Evolutionary conservation across 2,329 filamentous ascomycete species (phyloP).

Genomic region (Colletotrichum shisoi): DNA sequence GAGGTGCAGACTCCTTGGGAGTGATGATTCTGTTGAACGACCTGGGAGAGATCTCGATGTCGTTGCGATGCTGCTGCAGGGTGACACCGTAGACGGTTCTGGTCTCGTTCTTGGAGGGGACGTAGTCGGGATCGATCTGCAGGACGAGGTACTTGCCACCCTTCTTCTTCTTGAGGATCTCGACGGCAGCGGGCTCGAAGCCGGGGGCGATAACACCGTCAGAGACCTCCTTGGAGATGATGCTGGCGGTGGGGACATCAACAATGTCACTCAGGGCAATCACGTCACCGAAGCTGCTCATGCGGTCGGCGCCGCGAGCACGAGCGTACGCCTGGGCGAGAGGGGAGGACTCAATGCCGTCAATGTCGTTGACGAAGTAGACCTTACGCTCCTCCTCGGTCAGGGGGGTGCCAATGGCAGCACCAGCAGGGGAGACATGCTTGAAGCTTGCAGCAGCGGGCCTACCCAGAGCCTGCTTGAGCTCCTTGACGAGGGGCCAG

Average conservation of each 20-base stretch:
- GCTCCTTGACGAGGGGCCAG: slow-evolving; percentile 96
- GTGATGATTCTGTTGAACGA: slow-evolving; percentile 88
- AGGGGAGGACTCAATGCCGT: slow-evolving; percentile 82
- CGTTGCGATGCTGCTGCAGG: slow-evolving; percentile 90
- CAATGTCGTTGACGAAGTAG: slow-evolving; percentile 97
- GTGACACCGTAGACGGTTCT: slow-evolving; percentile 90
- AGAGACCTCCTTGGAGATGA: slow-evolving; percentile 97
- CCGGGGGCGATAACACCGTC: slow-evolving; percentile 94
- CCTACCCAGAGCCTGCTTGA: slow-evolving; percentile 85
- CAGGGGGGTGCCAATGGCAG: slow-evolving; percentile 89
- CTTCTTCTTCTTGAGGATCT: slow-evolving; percentile 97
- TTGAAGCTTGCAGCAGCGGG: slow-evolving; percentile 98
- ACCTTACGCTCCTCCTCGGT: slow-evolving; percentile 91
- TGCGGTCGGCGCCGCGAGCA: slow-evolving; percentile 93
- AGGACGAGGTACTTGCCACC: slow-evolving; percentile 95
- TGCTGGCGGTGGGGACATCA: slow-evolving; percentile 92
- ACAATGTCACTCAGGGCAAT: slow-evolving; percentile 92
- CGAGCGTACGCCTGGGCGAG: slow-evolving; percentile 96
- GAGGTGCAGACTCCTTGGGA: slow-evolving; percentile 75
- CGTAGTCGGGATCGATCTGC: slow-evolving; percentile 89
- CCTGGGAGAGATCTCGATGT: slow-evolving; percentile 82
- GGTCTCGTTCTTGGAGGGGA: slow-evolving; percentile 80
- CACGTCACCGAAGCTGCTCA: slow-evolving; percentile 98
- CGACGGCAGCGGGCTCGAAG: slow-evolving; percentile 84
- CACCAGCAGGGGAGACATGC: slow-evolving; percentile 96